These are phyloP conservation scores for Pulveroboletus sp. DNA, from an alignment of 768 basidiomycete genomes.

Conservation along the genomic window DNA sequence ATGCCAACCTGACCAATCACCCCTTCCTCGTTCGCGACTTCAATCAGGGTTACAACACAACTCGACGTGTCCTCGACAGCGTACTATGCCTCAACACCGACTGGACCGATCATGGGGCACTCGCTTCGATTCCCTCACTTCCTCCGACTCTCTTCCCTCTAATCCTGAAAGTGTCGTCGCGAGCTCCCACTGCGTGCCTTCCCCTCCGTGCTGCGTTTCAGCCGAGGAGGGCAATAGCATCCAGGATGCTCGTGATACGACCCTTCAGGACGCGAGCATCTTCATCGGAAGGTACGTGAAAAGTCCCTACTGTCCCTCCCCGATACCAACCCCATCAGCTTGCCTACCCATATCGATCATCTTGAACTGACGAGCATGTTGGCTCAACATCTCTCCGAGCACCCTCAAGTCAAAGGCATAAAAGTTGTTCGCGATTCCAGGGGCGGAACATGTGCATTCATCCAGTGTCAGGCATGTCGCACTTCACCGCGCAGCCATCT, in stretches of 20 bases:
- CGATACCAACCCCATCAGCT: constrained; percentile 36
- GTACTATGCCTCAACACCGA: constrained; percentile 43
- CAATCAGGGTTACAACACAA: constrained; percentile 10
- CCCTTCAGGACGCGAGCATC: constrained; percentile 72
- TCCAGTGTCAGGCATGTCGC: constrained; percentile 69
- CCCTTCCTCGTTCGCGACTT: constrained; percentile 3
- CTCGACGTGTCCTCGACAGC: constrained; percentile 20
- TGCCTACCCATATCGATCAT: constrained; percentile 66
- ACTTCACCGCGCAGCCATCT: not conserved
- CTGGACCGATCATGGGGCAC: constrained; percentile 60
- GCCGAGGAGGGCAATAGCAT: constrained; percentile 29
- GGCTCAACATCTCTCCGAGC: constrained; percentile 59
- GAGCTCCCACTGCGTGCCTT: constrained; percentile 6
- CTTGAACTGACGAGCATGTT: constrained; percentile 57
- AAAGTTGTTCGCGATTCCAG: constrained; percentile 70
- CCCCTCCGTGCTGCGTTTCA: constrained; percentile 13
- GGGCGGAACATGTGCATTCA: constrained; percentile 79
- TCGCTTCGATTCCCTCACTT: constrained; percentile 61
- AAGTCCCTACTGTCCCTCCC: not conserved
- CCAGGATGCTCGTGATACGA: constrained; percentile 38
- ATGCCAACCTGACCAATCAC: constrained; percentile 20
- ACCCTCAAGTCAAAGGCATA: constrained; percentile 61
- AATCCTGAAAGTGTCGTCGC: constrained; percentile 21
- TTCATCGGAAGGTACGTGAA: constrained; percentile 75
- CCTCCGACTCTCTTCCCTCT: constrained; percentile 44